Evolutionary conservation across 2,329 filamentous ascomycete species (phyloP), one percentile per base, ranked within the genome.

Genomic region (Erysiphe pulchra): DNA sequence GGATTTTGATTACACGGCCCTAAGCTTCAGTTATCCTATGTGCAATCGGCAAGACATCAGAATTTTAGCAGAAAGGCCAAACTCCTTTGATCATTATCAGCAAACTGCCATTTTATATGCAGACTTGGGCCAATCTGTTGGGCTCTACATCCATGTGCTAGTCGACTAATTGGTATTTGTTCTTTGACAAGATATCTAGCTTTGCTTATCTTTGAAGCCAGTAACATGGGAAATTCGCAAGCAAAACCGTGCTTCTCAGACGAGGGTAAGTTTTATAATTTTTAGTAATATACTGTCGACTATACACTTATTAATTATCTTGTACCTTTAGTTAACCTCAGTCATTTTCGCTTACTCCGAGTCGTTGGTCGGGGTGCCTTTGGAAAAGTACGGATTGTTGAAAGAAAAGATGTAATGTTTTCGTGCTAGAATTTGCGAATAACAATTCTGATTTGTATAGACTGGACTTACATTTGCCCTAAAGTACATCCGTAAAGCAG

Each of bases 361-460:
- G 90, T 98, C 51, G 90, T 98, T 54, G 90, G 90, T 53, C 92
- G 93, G 62, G 90, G 90, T 57, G 90, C 90, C 47, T 98, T 98
- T 67, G 90, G 90, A 57, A 98, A 98, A 65, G 90, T 98, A 50
- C 80, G 90, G 57, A 98, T 98, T 54, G 90, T 98, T 58, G 90
- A 98, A 69, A 76, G 86, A 54, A 95, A 95, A 64, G 90, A 98
- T 60, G 93, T 85, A 1, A 32, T 31, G 13, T 12, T 13, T 13
- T 13, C 14, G 11, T 16, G 20, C 20, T 24, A 24, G 6, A 24
- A 24, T 6, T 24, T 3, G 20, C 20, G 20, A 24, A 24, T 24
- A 24, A 24, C 42, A 10, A 6, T 20, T 44, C 33, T 11, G 38
- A 24, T 30, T 30, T 30, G 5, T 14, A 38, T 38, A 28, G 33